phyloP scores from a whole-genome alignment of 2,329 filamentous ascomycete genomes.

The Alternaria tenuissima region DNA sequence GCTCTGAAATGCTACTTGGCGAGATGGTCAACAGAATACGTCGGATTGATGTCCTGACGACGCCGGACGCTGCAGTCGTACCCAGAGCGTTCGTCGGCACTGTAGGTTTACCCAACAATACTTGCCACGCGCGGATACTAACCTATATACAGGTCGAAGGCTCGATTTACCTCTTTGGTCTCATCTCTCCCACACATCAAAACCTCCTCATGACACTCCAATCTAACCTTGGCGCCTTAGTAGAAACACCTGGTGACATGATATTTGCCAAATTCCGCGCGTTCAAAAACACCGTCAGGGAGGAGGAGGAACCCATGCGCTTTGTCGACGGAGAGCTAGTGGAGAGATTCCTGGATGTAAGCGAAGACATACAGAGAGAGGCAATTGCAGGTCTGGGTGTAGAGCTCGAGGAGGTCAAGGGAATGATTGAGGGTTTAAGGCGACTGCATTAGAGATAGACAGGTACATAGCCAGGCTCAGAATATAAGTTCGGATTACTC shows the following conservation, averaged over 20 bases:
- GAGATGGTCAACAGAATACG: constrained; percentile 94
- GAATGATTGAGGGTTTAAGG: constrained; percentile 65
- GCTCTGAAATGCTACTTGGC: constrained; percentile 83
- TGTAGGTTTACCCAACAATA: constrained; percentile 61
- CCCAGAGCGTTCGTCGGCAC: constrained; percentile 90
- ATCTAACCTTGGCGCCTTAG: constrained; percentile 68
- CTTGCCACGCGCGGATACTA: constrained; percentile 10
- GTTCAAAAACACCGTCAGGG: constrained; percentile 75
- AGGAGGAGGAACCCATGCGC: constrained; percentile 78
- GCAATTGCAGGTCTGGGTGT: constrained; percentile 62
- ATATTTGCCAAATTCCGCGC: constrained; percentile 83
- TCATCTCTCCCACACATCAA: constrained; percentile 75
- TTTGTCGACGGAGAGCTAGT: constrained; percentile 94
- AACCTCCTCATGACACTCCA: constrained; percentile 87
- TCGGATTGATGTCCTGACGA: constrained; percentile 72
- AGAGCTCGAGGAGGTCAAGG: constrained; percentile 67
- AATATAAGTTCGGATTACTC: background rate
- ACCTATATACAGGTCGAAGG: constrained; percentile 74
- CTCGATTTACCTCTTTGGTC: constrained; percentile 86
- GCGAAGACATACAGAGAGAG: constrained; percentile 64
- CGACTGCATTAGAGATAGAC: constrained; percentile 51
- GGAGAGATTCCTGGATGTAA: constrained; percentile 80
- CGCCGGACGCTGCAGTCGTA: constrained; percentile 71
- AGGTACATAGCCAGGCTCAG: background rate
- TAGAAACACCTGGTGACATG: constrained; percentile 75